These are phyloP conservation scores for Aegilops sharonensis DNA, from an alignment of 176 grass and related monocot species.

Conservation along the genomic window DNA sequence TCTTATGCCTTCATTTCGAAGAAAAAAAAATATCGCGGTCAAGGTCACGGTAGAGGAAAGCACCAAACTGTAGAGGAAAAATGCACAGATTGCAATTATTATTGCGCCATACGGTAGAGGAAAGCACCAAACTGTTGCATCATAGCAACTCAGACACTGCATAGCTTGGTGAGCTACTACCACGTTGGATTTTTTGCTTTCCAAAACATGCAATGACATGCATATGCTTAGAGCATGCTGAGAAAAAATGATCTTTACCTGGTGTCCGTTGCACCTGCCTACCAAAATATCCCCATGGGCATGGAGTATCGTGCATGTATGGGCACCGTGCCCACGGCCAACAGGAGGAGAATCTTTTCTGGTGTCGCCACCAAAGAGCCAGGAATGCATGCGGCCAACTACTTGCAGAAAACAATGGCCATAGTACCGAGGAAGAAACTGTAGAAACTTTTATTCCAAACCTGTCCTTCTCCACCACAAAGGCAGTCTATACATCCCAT, in stretches of 20 bases:
- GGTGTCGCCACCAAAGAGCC: slow-evolving; percentile 26
- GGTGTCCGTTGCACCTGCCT: too few species aligned
- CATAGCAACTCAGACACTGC: too few species aligned
- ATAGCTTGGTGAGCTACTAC: neutral
- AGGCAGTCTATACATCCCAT: slow-evolving; percentile 24
- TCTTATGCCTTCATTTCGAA: too few species aligned
- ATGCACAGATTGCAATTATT: neutral
- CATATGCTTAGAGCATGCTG: neutral
- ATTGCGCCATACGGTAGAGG: too few species aligned
- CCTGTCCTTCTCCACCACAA: neutral
- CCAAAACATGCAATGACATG: slow-evolving; percentile 11
- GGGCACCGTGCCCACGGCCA: neutral
- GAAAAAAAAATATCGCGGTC: too few species aligned
- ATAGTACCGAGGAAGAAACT: slow-evolving; percentile 32
- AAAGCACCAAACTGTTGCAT: too few species aligned
- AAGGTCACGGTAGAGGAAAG: too few species aligned
- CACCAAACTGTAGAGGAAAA: too few species aligned
- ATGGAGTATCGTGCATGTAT: neutral
- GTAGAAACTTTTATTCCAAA: slow-evolving; percentile 31
- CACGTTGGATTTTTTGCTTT: slow-evolving; percentile 25
- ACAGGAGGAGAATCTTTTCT: slow-evolving; percentile 34
- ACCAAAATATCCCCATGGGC: neutral
- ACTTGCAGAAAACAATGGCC: slow-evolving; percentile 10
- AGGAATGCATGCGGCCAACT: slow-evolving; percentile 21
- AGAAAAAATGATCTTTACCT: neutral